phyloP scores from a whole-genome alignment of 2,329 filamentous ascomycete genomes.

The Colletotrichum sojae region DNA sequence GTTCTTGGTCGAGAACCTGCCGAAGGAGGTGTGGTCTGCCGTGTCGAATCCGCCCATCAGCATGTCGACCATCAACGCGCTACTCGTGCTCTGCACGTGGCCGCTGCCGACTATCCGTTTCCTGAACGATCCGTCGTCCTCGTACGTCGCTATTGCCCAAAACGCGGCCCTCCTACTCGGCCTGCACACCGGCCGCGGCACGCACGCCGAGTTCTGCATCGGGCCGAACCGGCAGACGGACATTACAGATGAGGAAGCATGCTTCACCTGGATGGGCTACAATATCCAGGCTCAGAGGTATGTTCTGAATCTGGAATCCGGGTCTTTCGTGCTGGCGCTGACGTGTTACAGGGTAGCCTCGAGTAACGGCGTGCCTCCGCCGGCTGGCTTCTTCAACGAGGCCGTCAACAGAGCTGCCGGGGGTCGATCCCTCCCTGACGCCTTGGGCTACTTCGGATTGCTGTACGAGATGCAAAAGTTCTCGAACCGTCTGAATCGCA shows the following conservation, averaged over 20 bases:
- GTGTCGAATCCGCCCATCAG: slow-evolving; percentile 59
- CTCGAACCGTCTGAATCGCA: slow-evolving; percentile 63
- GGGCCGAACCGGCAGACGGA: slow-evolving; percentile 57
- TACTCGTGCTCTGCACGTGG: slow-evolving; percentile 67
- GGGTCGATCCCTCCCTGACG: slow-evolving; percentile 54
- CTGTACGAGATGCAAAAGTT: slow-evolving; percentile 66
- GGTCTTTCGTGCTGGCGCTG: slow-evolving; percentile 38
- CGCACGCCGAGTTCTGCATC: slow-evolving; percentile 62
- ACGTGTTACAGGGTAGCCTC: slow-evolving; percentile 52
- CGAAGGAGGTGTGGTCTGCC: slow-evolving; percentile 60
- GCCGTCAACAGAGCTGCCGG: slow-evolving; percentile 62
- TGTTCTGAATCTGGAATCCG: neutral
- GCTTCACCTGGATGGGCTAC: slow-evolving; percentile 67
- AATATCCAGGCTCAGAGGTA: slow-evolving; percentile 67
- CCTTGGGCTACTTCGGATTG: slow-evolving; percentile 61
- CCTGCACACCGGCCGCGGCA: slow-evolving; percentile 67
- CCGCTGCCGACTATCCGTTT: slow-evolving; percentile 66
- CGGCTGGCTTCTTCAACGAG: slow-evolving; percentile 62
- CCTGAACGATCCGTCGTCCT: slow-evolving; percentile 64
- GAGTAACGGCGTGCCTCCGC: slow-evolving; percentile 62
- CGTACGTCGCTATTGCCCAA: slow-evolving; percentile 62
- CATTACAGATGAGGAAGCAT: slow-evolving; percentile 66
- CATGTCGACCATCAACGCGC: slow-evolving; percentile 65
- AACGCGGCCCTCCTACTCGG: slow-evolving; percentile 65
- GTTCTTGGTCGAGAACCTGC: slow-evolving; percentile 63